Conservation (phyloP, 2,329 filamentous ascomycete species). For the Phyllosticta capitalensis region DNA sequence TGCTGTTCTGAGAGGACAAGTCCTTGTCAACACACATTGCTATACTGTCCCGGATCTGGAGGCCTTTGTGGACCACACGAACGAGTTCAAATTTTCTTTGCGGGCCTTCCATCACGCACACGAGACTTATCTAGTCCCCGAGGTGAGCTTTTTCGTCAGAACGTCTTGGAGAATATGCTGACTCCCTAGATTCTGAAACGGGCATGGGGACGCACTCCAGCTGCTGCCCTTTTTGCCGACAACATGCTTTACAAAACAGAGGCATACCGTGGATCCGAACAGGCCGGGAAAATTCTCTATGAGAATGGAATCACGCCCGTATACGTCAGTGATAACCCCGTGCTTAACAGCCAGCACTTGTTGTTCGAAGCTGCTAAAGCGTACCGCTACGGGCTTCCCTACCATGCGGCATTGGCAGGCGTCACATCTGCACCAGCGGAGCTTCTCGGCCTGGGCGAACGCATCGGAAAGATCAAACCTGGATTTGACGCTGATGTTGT, state of each 20-base stretch:
- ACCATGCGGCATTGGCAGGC: constrained; percentile 31
- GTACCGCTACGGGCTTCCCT: constrained; percentile 32
- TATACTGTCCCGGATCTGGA: constrained; percentile 62
- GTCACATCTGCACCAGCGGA: constrained; percentile 33
- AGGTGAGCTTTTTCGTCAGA: constrained; percentile 30
- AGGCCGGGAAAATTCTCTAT: constrained; percentile 56
- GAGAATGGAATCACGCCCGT: constrained; percentile 56
- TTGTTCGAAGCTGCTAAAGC: constrained; percentile 47
- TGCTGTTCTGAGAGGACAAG: constrained; percentile 56
- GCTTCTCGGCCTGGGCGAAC: constrained; percentile 29
- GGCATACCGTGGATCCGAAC: constrained; percentile 54
- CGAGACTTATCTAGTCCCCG: constrained; percentile 56
- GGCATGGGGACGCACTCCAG: constrained; percentile 26
- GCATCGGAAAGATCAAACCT: constrained; percentile 32
- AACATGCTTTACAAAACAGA: constrained; percentile 67
- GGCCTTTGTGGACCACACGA: constrained; percentile 59
- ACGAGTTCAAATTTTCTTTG: constrained; percentile 60
- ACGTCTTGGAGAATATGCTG: neutral
- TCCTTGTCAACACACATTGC: constrained; percentile 62
- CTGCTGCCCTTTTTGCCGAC: constrained; percentile 56
- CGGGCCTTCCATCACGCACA: constrained; percentile 63
- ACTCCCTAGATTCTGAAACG: constrained; percentile 21
- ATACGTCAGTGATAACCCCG: constrained; percentile 63
- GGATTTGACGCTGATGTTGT: constrained; percentile 36
- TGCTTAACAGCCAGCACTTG: constrained; percentile 60